These are phyloP conservation scores for Mycothermus thermophilus DNA, from an alignment of 495 filamentous ascomycete genomes.

Conservation along the genomic window DNA sequence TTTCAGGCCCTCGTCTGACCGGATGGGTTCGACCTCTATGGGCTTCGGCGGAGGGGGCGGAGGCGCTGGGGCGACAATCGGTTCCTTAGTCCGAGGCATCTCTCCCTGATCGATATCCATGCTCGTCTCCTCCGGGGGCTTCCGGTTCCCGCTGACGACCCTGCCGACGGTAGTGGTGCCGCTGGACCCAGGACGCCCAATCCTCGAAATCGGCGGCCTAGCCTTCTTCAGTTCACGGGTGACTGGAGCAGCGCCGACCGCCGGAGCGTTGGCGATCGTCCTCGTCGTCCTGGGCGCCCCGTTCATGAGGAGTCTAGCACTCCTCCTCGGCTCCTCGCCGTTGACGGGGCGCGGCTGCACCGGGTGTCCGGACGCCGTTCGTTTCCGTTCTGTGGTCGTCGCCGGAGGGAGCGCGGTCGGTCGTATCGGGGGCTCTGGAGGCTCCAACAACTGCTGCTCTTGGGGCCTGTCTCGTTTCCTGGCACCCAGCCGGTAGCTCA, in stretches of 20 bases:
- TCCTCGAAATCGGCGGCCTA: conserved; percentile 45
- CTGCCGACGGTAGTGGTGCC: conserved; percentile 59
- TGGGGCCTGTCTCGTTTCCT: conserved; percentile 33
- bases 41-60: conserved; percentile 32
- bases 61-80: conserved; percentile 16
- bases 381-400: conserved; percentile 50
- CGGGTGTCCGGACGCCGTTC: conserved; percentile 72
- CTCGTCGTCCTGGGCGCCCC: conserved; percentile 41
- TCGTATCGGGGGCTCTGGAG: too few relatives aligned
- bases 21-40: conserved; percentile 36
- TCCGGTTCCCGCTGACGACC: conserved; percentile 77
- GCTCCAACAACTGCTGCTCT: conserved; percentile 17
- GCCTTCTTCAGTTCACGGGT: conserved; percentile 66
- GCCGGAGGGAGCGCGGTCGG: conserved; percentile 14
- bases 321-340: conserved; percentile 57
- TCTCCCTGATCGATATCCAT: conserved; percentile 50
- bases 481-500: conserved; percentile 38
- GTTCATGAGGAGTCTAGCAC: conserved; percentile 57
- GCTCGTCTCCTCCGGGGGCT: conserved; percentile 45
- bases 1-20: conserved; percentile 59
- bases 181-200: conserved; percentile 37
- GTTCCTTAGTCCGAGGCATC: conserved; percentile 37
- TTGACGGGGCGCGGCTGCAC: conserved; percentile 44
- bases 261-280: too few relatives aligned
- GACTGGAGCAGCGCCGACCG: too few relatives aligned